phyloP scores from a whole-genome alignment of 2,329 filamentous ascomycete species.

The Fusarium phyllophilum region DNA sequence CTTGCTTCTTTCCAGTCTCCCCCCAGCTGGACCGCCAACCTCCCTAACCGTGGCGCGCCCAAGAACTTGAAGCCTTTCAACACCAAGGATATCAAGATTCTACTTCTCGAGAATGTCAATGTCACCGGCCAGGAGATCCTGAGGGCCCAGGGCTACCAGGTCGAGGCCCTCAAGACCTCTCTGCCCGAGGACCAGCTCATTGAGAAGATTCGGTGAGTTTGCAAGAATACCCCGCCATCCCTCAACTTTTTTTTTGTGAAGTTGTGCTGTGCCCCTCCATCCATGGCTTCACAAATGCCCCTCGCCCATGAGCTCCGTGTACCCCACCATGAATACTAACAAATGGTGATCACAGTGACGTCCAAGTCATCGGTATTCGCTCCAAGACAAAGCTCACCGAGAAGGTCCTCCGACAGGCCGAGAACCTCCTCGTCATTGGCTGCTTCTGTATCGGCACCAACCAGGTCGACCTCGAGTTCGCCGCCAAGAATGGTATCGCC shows the following conservation, averaged over 20 bases:
- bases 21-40: slow-evolving; percentile 66
- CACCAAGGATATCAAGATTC: slow-evolving; percentile 94
- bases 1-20: slow-evolving; percentile 79
- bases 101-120: slow-evolving; percentile 96
- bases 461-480: slow-evolving; percentile 88
- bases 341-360: slow-evolving; percentile 68
- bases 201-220: slow-evolving; percentile 86
- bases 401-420: slow-evolving; percentile 85
- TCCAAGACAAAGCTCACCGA: slow-evolving; percentile 96
- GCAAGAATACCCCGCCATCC: slow-evolving; percentile 27
- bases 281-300: slow-evolving; percentile 8
- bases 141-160: slow-evolving; percentile 89
- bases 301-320: slow-evolving; percentile 14
- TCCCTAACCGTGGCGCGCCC: slow-evolving; percentile 51
- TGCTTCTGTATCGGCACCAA: slow-evolving; percentile 99
- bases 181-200: slow-evolving; percentile 93
- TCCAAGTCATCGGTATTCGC: slow-evolving; percentile 97
- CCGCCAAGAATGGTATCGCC: slow-evolving; percentile 86
- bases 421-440: slow-evolving; percentile 93
- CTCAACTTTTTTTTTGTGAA: slow-evolving; percentile 22
- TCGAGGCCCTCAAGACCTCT: slow-evolving; percentile 89
- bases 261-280: slow-evolving; percentile 32
- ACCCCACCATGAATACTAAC: slow-evolving; percentile 31
- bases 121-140: slow-evolving; percentile 87
- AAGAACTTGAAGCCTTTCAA: slow-evolving; percentile 96